Conservation (phyloP, 2,329 filamentous ascomycete genomes). For the Fusarium brevicatenulatum region DNA sequence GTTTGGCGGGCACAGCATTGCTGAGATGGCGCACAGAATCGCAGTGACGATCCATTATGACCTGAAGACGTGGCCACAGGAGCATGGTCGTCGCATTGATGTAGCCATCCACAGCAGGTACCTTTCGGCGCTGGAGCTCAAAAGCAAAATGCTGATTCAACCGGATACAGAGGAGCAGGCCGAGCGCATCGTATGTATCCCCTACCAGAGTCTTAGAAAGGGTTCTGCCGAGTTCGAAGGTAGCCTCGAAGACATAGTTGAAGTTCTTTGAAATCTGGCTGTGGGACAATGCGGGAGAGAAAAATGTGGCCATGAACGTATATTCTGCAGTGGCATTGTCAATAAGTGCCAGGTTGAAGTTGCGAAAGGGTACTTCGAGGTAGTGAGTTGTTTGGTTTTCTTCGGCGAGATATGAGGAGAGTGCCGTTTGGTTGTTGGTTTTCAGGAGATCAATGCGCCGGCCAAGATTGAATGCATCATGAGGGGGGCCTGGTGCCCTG, state of each 20-base stretch:
- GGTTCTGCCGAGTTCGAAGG: constrained; percentile 82
- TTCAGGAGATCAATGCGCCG: constrained; percentile 85
- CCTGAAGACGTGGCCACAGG: constrained; percentile 94
- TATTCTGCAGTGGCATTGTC: constrained; percentile 97
- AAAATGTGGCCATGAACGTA: constrained; percentile 90
- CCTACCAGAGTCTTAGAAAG: constrained; percentile 81
- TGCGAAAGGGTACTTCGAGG: constrained; percentile 88
- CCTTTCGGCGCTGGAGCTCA: constrained; percentile 88
- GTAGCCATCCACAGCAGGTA: constrained; percentile 89
- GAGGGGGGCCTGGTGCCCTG: constrained; percentile 64
- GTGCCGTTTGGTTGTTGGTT: constrained; percentile 75
- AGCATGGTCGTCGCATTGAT: constrained; percentile 96
- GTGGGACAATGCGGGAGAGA: constrained; percentile 79
- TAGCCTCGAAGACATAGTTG: constrained; percentile 87
- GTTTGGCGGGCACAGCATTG: constrained; percentile 61
- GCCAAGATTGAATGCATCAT: constrained; percentile 91
- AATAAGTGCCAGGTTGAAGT: constrained; percentile 92
- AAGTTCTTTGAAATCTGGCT: constrained; percentile 85
- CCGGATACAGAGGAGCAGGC: constrained; percentile 88
- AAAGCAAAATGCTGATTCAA: constrained; percentile 95
- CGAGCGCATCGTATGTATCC: constrained; percentile 83
- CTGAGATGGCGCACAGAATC: constrained; percentile 79
- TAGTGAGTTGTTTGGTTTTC: constrained; percentile 89
- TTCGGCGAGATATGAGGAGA: constrained; percentile 90
- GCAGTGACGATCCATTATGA: constrained; percentile 92